Evolutionary conservation across 2,329 filamentous ascomycete genomes (phyloP).

Genomic region (Xylariaceae sp.): DNA sequence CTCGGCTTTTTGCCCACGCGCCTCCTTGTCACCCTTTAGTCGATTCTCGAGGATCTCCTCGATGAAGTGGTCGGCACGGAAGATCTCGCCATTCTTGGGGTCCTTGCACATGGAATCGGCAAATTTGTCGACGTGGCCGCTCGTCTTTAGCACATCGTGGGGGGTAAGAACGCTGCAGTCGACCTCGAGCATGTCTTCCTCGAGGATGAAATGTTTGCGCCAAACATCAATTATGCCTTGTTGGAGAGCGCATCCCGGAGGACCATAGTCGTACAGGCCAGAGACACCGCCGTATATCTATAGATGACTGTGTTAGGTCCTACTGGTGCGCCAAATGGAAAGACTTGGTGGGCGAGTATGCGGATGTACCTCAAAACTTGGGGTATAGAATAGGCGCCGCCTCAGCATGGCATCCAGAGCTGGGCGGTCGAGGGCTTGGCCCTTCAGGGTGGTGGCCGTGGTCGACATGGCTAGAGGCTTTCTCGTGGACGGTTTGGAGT

Average conservation of each 20-base stretch:
- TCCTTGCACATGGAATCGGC: conserved; percentile 99
- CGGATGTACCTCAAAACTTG: conserved; percentile 73
- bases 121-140: conserved; percentile 96
- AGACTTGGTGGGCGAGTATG: not conserved
- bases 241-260: conserved; percentile 84
- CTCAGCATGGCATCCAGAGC: conserved; percentile 85
- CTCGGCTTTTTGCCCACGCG: conserved; percentile 81
- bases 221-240: conserved; percentile 87
- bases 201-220: conserved; percentile 91
- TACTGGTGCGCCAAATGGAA: not conserved
- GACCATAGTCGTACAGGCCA: conserved; percentile 93
- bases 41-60: conserved; percentile 90
- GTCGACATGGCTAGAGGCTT: conserved; percentile 51
- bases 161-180: conserved; percentile 95
- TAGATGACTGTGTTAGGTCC: not conserved
- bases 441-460: conserved; percentile 78
- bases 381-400: conserved; percentile 92
- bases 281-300: conserved; percentile 85
- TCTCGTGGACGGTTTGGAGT: not conserved
- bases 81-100: conserved; percentile 94
- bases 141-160: conserved; percentile 91
- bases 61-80: conserved; percentile 94
- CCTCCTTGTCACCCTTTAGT: conserved; percentile 90
- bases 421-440: conserved; percentile 84
- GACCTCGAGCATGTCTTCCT: conserved; percentile 95